These are phyloP conservation scores for Camellia granthamiana DNA, from an alignment of 148 eudicot species.

Conservation along the genomic window DNA sequence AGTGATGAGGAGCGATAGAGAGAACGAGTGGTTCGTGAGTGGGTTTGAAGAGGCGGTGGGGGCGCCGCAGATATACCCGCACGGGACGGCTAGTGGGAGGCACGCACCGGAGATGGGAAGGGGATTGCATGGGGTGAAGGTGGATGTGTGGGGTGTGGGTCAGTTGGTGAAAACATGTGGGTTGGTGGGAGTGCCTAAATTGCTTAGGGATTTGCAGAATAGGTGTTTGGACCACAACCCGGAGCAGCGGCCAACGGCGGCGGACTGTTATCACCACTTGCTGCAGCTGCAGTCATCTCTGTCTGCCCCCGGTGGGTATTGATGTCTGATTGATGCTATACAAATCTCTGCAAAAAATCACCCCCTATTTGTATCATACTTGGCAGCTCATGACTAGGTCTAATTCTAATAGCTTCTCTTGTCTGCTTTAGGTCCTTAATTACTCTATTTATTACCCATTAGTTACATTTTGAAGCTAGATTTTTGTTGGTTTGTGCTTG, in stretches of 20 bases:
- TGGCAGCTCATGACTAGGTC: not conserved
- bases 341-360: not conserved
- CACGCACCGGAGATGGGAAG: constrained; percentile 82
- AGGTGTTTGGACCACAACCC: constrained; percentile 74
- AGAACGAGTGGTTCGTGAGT: constrained; percentile 51
- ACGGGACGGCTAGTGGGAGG: constrained; percentile 24
- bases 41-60: constrained; percentile 78
- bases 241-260: constrained; percentile 82
- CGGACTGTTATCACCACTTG: constrained; percentile 90
- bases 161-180: constrained; percentile 63
- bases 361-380: not conserved
- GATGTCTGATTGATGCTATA: constrained; percentile 6
- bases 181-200: constrained; percentile 37
- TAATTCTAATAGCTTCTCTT: not conserved
- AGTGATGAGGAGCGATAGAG: constrained; percentile 33
- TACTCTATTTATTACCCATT: no score
- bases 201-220: constrained; percentile 57
- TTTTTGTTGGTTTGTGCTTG: no score
- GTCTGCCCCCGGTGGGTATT: constrained; percentile 20
- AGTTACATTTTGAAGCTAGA: no score
- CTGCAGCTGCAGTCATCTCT: constrained; percentile 75
- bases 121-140: constrained; percentile 81
- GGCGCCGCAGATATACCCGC: constrained; percentile 68
- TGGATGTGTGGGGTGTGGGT: constrained; percentile 85
- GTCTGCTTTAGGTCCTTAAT: no score